Evolutionary conservation across 1,284 basidiomycete species (phyloP), one percentile per base, ranked within the genome.

Genomic region (Moesziomyces globuligerus): DNA sequence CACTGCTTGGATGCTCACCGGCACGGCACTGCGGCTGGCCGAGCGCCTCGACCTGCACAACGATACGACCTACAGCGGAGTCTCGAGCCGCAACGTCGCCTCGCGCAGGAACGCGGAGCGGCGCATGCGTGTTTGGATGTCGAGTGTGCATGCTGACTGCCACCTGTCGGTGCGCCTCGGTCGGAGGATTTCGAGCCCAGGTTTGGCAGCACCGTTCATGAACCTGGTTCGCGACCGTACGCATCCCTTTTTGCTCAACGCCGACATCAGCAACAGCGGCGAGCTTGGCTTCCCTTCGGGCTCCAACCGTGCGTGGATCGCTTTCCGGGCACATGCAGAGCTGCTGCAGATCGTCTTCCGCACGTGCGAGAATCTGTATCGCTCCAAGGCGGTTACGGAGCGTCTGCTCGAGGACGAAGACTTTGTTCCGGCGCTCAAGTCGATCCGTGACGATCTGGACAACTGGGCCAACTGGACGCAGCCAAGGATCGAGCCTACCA

Each of bases 11-110:
- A 68, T 72, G 65, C 42, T 75, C 54, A 71, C 67, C 1, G 70
- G 69, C 3, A 72, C 65, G 9, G 73, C 73, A 26, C 59, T 72
- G 6, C 60, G 73, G 10, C 48, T 75, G 25, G 73, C 73, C 9
- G 73, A 75, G 38, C 57, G 64, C 11, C 60, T 75, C 20, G 69
- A 75, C 36, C 37, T 75, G 57, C 73, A 74, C 48, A 75, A 69
- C 24, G 65, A 57, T 39, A 53, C 72, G 7, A 62, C 72, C 1
- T 72, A 72, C 37, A 59, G 60, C 26, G 68, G 68, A 4, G 65
- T 72, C 50, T 65, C 64, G 47, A 74, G 68, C 24, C 46, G 52
- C 38, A 64, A 67, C 26, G 55, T 34, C 5, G 64, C 55, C 17
- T 69, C 61, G 8, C 43, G 69, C 21, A 48, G 54, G 26, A 71